Evolutionary conservation across 2,329 filamentous ascomycete species (phyloP).

Genomic region (Aspergillus jensenii): DNA sequence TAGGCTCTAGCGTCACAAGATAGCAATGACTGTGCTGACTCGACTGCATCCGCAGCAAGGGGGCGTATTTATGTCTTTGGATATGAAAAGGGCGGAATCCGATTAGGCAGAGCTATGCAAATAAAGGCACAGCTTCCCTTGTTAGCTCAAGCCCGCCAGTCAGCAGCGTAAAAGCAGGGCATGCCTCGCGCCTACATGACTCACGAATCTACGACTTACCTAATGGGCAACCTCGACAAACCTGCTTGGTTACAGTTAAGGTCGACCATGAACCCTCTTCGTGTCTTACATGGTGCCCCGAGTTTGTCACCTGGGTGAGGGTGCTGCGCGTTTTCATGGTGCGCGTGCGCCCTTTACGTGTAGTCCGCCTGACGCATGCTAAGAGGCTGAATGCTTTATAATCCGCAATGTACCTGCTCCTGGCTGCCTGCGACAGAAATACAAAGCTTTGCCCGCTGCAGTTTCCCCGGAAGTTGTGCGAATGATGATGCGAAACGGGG

Average conservation of each 20-base stretch:
- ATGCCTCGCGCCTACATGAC: neutral
- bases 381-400: constrained; percentile 19
- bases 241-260: neutral
- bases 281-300: neutral
- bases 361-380: constrained; percentile 15
- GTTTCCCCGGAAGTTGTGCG: neutral
- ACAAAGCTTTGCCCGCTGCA: neutral
- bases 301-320: constrained; percentile 15
- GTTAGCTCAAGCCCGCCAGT: neutral
- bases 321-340: constrained; percentile 5
- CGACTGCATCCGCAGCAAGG: neutral
- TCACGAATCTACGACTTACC: constrained; percentile 1
- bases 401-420: neutral
- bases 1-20: too few relatives aligned
- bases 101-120: neutral
- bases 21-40: too few relatives aligned
- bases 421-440: neutral
- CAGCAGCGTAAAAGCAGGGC: neutral
- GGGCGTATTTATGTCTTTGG: neutral
- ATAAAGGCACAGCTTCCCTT: neutral
- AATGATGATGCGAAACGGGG: neutral
- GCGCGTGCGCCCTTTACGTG: constrained; percentile 24
- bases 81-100: neutral
- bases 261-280: neutral
- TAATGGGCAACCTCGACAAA: neutral